These are phyloP conservation scores for Hypoxylon sp. DNA, from an alignment of 2,329 filamentous ascomycete genomes.

Conservation along the genomic window DNA sequence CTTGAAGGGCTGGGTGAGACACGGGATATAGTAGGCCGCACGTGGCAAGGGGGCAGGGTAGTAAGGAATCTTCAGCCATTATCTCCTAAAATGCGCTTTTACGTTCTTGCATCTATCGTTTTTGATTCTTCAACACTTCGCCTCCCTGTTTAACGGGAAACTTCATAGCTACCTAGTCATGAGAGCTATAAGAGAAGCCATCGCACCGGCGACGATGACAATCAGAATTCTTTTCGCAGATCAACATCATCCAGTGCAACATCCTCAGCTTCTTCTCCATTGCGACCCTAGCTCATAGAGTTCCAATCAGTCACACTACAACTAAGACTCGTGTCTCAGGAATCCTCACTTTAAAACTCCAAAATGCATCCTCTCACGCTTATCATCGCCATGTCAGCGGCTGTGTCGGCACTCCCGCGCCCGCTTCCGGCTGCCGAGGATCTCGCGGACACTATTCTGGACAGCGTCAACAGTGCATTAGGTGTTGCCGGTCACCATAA, in stretches of 20 bases:
- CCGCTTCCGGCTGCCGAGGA: conserved; percentile 5
- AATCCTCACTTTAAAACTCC: background rate
- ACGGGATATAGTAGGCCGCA: conserved; percentile 28
- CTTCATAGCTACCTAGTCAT: background rate
- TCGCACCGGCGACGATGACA: conserved; percentile 3
- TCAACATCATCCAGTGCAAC: conserved; percentile 17
- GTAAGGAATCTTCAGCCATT: conserved; percentile 47
- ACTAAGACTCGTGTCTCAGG: background rate
- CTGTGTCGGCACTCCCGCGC: conserved; percentile 25
- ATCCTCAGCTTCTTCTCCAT: background rate
- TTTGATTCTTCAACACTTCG: conserved; percentile 33
- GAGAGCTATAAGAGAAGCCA: conserved; percentile 21
- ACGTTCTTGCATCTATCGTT: conserved; percentile 19
- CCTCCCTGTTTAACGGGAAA: conserved; percentile 26
- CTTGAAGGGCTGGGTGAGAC: conserved; percentile 43
- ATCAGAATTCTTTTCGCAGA: conserved; percentile 1
- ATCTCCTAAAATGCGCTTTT: conserved; percentile 38
- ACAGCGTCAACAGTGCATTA: conserved; percentile 34
- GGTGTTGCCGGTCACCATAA: conserved; percentile 4
- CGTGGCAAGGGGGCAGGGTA: conserved; percentile 31
- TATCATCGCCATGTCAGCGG: conserved; percentile 37
- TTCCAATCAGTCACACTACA: background rate
- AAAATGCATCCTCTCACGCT: conserved; percentile 48
- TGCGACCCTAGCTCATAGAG: background rate
- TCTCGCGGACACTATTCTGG: conserved; percentile 31